Evolutionary conservation across 2,329 filamentous ascomycete species (phyloP), one percentile per base, ranked within the genome.

Genomic region (Knoxdaviesia capensis): DNA sequence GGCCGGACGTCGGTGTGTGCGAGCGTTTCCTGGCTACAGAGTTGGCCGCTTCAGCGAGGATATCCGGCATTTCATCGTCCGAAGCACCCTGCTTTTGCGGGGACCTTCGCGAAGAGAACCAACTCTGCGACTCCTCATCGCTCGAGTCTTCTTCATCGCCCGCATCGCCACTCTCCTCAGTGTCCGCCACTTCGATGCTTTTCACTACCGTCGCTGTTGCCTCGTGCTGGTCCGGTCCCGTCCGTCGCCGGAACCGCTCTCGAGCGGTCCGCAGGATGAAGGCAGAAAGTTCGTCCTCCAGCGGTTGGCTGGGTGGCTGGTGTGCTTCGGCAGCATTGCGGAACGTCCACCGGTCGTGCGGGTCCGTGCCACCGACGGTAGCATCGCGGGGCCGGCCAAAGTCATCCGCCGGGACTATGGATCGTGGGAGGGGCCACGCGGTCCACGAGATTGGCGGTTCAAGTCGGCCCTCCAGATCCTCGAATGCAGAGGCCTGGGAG

Each of bases 391-490:
- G 10, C 11, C 39, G 38, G 31, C 42, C 41, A 7, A 40, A 42
- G 31, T 43, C 31, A 40, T 45, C 32, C 7, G 11, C 11, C 2
- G 81, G 82, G 6, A 90, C 74, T 30, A 68, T 59, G 6, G 64
- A 59, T 5, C 70, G 63, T 20, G 66, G 65, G 52, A 92, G 56
- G 5, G 88, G 88, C 88, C 88, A 94, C 1, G 86, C 81, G 11
- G 82, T 83, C 87, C 88, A 94, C 20, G 20, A 20, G 20, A 20
- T 20, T 20, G 20, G 20, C 20, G 20, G 20, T 20, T 20, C 20
- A 20, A 20, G 20, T 20, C 20, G 20, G 20, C 20, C 20, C 20
- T 20, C 20, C 20, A 20, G 20, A 20, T 20, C 20, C 20, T 20
- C 20, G 20, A 20, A 20, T 20, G 20, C 20, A 20, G 20, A 20